Conservation (phyloP, 2,329 filamentous ascomycete genomes). For the Diaporthe vaccinii region DNA sequence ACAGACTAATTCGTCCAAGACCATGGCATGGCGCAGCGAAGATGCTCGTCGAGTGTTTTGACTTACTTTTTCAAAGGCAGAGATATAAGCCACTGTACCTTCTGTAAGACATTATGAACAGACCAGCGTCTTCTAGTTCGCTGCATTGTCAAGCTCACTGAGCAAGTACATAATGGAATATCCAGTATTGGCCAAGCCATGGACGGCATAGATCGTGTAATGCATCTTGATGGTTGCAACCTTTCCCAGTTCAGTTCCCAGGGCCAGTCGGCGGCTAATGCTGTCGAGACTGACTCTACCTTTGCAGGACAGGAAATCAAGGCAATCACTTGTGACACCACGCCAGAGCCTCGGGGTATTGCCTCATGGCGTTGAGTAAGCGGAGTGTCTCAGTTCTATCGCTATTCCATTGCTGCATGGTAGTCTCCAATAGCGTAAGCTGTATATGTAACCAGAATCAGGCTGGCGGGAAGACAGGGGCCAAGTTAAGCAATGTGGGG, state of each 20-base stretch:
- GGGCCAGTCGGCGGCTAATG: no score
- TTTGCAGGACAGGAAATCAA: not conserved
- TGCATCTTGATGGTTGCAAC: no score
- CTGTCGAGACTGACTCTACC: not conserved
- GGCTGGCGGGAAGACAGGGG: not conserved
- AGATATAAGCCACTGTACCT: not conserved
- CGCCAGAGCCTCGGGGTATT: not conserved
- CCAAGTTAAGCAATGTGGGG: not conserved
- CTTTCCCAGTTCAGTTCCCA: no score
- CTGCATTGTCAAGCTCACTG: no score
- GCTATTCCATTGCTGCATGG: not conserved
- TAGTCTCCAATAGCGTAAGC: not conserved
- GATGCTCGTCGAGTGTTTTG: not conserved
- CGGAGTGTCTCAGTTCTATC: not conserved
- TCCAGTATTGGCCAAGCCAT: not conserved
- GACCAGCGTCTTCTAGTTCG: no score
- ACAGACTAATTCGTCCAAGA: no score
- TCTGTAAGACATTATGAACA: not conserved
- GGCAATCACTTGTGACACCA: not conserved
- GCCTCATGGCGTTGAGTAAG: not conserved
- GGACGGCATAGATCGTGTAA: no score
- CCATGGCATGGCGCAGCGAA: not conserved
- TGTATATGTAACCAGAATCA: not conserved
- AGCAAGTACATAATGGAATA: not conserved
- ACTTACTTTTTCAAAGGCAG: not conserved